Evolutionary conservation across 2,329 filamentous ascomycete species (phyloP).

Genomic region (Sporothrix globosa): DNA sequence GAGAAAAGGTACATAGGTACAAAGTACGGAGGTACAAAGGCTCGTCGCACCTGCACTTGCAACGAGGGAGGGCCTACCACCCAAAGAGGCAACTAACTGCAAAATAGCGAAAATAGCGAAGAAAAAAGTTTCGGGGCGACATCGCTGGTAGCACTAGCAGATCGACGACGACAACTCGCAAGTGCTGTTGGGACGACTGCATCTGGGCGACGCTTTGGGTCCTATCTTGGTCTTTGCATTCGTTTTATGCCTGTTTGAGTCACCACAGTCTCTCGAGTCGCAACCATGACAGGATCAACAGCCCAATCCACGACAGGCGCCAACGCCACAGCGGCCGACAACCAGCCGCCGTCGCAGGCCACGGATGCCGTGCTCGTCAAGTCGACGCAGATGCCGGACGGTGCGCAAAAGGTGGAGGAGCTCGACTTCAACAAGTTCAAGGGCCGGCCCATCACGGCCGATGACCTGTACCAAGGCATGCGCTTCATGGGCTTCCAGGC

Average conservation of each 20-base stretch:
- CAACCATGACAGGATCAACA: neutral
- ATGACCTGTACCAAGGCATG: constrained; percentile 82
- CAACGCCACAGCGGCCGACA: constrained; percentile 33
- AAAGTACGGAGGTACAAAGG: neutral
- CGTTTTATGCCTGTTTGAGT: neutral
- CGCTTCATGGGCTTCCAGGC: constrained; percentile 77
- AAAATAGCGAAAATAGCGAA: constrained; percentile 18
- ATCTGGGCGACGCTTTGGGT: neutral
- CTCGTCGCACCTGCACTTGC: neutral
- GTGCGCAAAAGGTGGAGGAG: constrained; percentile 80
- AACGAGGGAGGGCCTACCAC: neutral
- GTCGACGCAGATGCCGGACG: constrained; percentile 79
- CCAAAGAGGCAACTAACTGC: neutral
- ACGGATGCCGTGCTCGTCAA: constrained; percentile 83
- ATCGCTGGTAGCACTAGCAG: neutral
- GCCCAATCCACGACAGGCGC: neutral
- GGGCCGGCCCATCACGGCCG: constrained; percentile 75
- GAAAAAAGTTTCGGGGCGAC: constrained; percentile 8
- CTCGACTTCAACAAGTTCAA: constrained; percentile 88
- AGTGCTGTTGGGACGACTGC: neutral
- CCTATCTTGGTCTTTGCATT: neutral
- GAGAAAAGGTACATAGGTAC: constrained; percentile 16
- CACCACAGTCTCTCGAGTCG: neutral
- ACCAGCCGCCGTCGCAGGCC: constrained; percentile 61
- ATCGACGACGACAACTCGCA: neutral